Conservation (phyloP, 192 early-diverging fungal genomes). For the Coemansia sp. region DNA sequence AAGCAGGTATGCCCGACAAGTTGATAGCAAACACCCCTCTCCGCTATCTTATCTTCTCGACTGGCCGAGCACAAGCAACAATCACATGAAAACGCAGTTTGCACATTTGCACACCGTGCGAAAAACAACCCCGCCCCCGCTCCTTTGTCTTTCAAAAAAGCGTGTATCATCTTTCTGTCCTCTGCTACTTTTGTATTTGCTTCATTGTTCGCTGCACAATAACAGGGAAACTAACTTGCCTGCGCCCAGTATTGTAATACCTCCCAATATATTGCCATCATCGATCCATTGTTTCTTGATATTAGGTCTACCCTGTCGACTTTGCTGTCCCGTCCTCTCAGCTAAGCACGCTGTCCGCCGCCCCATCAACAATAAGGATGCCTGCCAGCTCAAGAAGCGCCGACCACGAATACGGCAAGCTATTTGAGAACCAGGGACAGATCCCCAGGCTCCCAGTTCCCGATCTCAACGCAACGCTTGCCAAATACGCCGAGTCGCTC, state of each 20-base stretch:
- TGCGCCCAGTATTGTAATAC: not conserved
- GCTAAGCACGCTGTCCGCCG: not conserved
- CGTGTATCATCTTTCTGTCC: not conserved
- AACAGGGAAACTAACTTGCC: not conserved
- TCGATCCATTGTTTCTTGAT: not conserved
- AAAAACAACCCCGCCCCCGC: not conserved
- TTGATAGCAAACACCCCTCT: not conserved
- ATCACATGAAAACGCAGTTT: not conserved
- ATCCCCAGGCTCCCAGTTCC: slow-evolving; percentile 92
- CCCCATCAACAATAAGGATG: slow-evolving; percentile 4
- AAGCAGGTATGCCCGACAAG: too few relatives aligned
- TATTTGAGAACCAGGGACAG: slow-evolving; percentile 66
- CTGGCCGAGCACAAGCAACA: not conserved
- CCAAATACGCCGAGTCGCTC: slow-evolving; percentile 79
- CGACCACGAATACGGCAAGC: slow-evolving; percentile 48
- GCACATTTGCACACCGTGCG: not conserved
- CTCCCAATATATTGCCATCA: not conserved
- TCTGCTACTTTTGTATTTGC: not conserved
- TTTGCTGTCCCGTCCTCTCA: not conserved
- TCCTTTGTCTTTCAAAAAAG: not conserved
- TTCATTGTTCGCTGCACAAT: not conserved
- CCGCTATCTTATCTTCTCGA: slow-evolving; percentile 3
- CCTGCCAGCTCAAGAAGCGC: slow-evolving; percentile 9
- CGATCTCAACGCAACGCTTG: slow-evolving; percentile 71
- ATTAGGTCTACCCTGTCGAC: slow-evolving; percentile 5